A percentile compares a stretch with the other conserved stretches of the same genome.
Evolutionary conservation across 345 rosid genomes (phyloP).

Genomic region (Gossypium mustelinum): DNA sequence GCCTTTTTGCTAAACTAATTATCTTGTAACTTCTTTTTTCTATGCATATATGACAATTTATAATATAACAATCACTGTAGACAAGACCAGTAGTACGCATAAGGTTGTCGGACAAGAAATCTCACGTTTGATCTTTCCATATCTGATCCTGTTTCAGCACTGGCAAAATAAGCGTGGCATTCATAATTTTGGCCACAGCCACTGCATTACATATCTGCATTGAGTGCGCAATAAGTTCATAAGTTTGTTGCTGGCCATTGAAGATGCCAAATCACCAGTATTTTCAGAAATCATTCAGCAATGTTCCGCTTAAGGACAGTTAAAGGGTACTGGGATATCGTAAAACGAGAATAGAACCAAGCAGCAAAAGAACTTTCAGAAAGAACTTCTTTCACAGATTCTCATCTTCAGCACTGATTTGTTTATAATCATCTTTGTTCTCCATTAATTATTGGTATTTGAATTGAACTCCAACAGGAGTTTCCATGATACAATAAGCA

Average conservation of each 20-base stretch:
- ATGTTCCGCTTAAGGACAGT: background rate
- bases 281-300: background rate
- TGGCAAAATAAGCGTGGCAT: slow-evolving; percentile 95
- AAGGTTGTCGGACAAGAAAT: slow-evolving; percentile 14
- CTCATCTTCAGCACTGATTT: background rate
- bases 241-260: slow-evolving; percentile 10
- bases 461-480: background rate
- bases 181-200: slow-evolving; percentile 97
- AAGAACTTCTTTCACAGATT: background rate
- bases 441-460: background rate
- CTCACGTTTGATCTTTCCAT: slow-evolving; percentile 99
- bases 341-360: background rate
- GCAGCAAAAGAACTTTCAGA: background rate
- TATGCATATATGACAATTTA: background rate
- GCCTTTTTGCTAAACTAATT: background rate
- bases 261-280: background rate
- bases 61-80: background rate
- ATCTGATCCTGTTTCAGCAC: slow-evolving; percentile 99
- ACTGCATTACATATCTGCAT: slow-evolving; percentile 99
- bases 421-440: background rate
- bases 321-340: slow-evolving; percentile 9
- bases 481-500: background rate
- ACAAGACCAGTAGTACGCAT: slow-evolving; percentile 1
- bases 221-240: slow-evolving; percentile 13
- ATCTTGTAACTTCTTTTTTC: background rate